Evolutionary conservation across 2,329 filamentous ascomycete genomes (phyloP), one percentile per base, ranked within the genome.

Genomic region (Xylaria hypoxylon): DNA sequence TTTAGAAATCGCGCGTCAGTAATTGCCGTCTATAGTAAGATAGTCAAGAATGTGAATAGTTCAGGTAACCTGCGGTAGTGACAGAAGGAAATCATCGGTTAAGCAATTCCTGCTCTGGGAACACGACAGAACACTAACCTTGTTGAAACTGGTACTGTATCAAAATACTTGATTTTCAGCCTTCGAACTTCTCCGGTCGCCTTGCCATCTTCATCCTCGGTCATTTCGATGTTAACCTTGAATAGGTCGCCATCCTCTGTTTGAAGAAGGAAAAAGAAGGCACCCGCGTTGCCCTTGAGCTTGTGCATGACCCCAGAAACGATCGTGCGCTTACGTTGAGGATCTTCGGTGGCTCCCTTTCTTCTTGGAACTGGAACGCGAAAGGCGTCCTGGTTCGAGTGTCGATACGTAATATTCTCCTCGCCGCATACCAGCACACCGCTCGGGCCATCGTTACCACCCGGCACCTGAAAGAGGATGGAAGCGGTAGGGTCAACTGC

Each of bases 181-280:
- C 90, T 86, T 73, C 87, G 88, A 1, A 98, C 94, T 75, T 96
- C 92, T 33, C 92, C 91, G 0, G 92, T 95, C 0, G 90, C 84
- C 66, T 93, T 90, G 13, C 91, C 93, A 52, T 92, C 87, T 1
- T 90, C 87, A 73, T 97, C 92, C 72, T 94, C 91, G 10, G 90
- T 86, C 89, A 97, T 95, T 70, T 97, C 94, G 67, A 99, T 89
- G 0, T 91, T 97, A 56, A 98, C 87, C 78, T 98, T 98, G 86
- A 99, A 98, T 6, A 99, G 84, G 78, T 99, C 96, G n/a, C 96
- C 96, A 77, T 99, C 96, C 64, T 99, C 96, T 0, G 92, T 94
- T 78, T 99, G 96, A 0, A 99, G 82, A 2, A 99, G 87, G 78
- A 98, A 97, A 83, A 99, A 99, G 82, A 99, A 99, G 1, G 94